Evolutionary conservation across 257 asterid genomes (phyloP).

Genomic region (Gentiana dahurica): DNA sequence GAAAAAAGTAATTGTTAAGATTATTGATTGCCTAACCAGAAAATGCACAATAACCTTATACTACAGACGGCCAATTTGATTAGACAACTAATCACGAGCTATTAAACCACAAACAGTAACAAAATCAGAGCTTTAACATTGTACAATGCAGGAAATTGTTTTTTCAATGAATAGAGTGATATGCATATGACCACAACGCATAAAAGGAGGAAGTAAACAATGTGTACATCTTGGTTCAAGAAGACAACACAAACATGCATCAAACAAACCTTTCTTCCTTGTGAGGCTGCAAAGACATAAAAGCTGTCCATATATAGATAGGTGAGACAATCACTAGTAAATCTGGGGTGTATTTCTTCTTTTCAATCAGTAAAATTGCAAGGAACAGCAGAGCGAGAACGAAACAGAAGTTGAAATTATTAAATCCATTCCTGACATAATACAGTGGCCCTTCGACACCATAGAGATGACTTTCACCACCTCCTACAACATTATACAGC

Average conservation of each 20-base stretch:
- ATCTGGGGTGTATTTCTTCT: constrained; percentile 74
- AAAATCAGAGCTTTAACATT: too few species aligned
- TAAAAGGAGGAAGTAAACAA: neutral
- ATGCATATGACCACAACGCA: too few species aligned
- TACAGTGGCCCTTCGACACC: constrained; percentile 84
- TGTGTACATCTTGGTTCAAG: neutral
- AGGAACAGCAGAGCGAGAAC: constrained; percentile 74
- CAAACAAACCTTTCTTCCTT: constrained; percentile 87
- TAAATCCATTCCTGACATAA: constrained; percentile 86
- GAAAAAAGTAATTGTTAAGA: too few species aligned
- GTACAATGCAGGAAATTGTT: too few species aligned
- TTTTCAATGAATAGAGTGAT: too few species aligned
- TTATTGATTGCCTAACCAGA: too few species aligned
- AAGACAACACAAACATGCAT: neutral
- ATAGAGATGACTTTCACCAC: constrained; percentile 96
- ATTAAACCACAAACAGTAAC: too few species aligned
- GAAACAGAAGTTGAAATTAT: constrained; percentile 88
- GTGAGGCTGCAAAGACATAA: constrained; percentile 98
- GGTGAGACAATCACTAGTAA: constrained; percentile 74
- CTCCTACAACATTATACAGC: constrained; percentile 81
- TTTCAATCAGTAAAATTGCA: constrained; percentile 62
- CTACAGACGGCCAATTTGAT: too few species aligned
- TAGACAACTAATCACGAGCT: too few species aligned
- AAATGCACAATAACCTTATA: too few species aligned
- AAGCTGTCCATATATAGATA: constrained; percentile 82